Evolutionary conservation across 1,284 basidiomycete species (phyloP).

Genomic region (Mycosarcoma mackinlayi): DNA sequence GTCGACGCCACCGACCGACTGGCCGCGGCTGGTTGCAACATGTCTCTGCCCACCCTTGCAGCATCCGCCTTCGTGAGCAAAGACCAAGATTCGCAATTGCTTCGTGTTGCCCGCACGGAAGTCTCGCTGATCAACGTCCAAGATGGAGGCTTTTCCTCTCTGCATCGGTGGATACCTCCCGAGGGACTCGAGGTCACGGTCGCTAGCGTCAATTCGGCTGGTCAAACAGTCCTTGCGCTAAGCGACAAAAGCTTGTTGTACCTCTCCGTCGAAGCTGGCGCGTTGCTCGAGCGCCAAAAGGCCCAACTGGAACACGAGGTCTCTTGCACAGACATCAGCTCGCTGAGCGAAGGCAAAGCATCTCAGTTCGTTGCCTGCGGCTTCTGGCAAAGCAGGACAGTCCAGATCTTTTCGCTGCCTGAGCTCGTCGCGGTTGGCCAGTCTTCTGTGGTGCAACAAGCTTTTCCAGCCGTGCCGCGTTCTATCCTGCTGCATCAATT

Average conservation of each 20-base stretch:
- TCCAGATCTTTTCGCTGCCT: slow-evolving; percentile 75
- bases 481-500: slow-evolving; percentile 80
- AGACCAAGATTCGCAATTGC: slow-evolving; percentile 5
- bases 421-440: slow-evolving; percentile 69
- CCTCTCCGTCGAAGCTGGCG: slow-evolving; percentile 72
- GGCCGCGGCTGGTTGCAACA: slow-evolving; percentile 8
- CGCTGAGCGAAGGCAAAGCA: slow-evolving; percentile 43
- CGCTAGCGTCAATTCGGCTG: slow-evolving; percentile 72
- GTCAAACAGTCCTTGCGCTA: slow-evolving; percentile 77
- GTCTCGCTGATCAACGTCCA: slow-evolving; percentile 22
- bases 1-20: slow-evolving; percentile 32
- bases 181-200: slow-evolving; percentile 24
- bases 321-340: slow-evolving; percentile 65
- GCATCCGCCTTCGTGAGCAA: slow-evolving; percentile 8
- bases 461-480: slow-evolving; percentile 72
- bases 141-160: neutral
- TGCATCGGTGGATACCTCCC: slow-evolving; percentile 24
- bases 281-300: slow-evolving; percentile 24
- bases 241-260: slow-evolving; percentile 74
- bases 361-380: slow-evolving; percentile 73
- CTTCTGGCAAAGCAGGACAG: slow-evolving; percentile 79
- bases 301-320: slow-evolving; percentile 58
- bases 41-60: slow-evolving; percentile 18
- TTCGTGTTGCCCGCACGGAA: slow-evolving; percentile 14
- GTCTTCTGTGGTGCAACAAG: slow-evolving; percentile 24